phyloP scores from a whole-genome alignment of 257 asterid genomes.

The Coffea eugenioides region DNA sequence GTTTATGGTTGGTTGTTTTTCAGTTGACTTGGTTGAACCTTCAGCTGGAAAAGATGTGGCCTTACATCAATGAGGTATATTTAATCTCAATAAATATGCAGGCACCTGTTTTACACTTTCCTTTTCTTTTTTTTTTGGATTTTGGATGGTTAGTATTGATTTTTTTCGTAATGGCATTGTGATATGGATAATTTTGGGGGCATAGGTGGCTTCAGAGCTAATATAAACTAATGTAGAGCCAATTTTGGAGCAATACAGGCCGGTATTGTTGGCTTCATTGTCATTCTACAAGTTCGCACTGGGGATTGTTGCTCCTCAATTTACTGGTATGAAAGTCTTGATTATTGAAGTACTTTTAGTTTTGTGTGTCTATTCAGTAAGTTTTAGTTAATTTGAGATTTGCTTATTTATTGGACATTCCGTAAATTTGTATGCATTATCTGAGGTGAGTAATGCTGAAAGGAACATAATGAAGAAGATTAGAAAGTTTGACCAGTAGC shows the following conservation, averaged over 20 bases:
- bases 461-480: too few species aligned
- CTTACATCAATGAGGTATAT: conserved; percentile 71
- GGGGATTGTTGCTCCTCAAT: conserved; percentile 98
- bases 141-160: not conserved
- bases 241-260: conserved; percentile 86
- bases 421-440: too few species aligned
- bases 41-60: conserved; percentile 97
- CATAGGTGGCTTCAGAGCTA: conserved; percentile 97
- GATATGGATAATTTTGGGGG: conserved; percentile 22
- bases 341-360: conserved; percentile 8
- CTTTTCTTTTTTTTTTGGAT: not conserved
- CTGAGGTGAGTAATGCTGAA: too few species aligned
- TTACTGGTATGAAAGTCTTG: conserved; percentile 66
- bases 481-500: too few species aligned
- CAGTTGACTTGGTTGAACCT: conserved; percentile 91
- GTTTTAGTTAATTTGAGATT: too few species aligned
- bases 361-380: too few species aligned
- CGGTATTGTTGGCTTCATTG: conserved; percentile 78
- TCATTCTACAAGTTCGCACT: conserved; percentile 84
- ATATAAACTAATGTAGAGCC: conserved; percentile 94
- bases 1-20: conserved; percentile 3
- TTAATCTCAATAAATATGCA: not conserved
- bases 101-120: not conserved
- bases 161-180: conserved; percentile 1
- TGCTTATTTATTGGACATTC: too few species aligned